Conservation (phyloP, 2,329 filamentous ascomycete species). For the Epicoccum nigrum region DNA sequence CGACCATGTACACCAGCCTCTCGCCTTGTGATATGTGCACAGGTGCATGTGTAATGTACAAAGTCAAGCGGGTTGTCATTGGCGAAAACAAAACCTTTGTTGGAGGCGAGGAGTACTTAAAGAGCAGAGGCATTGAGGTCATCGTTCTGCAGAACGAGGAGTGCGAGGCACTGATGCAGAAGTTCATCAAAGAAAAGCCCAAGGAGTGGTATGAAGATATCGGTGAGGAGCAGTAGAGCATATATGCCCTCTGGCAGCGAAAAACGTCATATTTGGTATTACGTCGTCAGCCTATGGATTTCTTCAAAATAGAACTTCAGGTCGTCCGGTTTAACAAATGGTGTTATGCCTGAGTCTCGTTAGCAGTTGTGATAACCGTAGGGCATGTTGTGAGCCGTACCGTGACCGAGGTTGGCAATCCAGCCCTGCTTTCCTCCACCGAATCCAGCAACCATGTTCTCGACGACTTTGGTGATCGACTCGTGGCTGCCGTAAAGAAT, state of each 20-base stretch:
- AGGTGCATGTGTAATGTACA: conserved; percentile 77
- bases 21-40: conserved; percentile 85
- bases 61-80: conserved; percentile 74
- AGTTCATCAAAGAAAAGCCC: conserved; percentile 74
- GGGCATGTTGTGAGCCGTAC: conserved; percentile 56
- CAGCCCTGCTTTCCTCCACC: conserved; percentile 83
- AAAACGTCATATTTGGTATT: conserved; percentile 3
- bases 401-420: conserved; percentile 97
- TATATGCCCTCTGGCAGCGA: not conserved
- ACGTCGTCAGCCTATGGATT: conserved; percentile 63
- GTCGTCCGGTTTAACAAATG: conserved; percentile 91
- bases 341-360: conserved; percentile 75
- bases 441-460: conserved; percentile 88
- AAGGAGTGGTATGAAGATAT: conserved; percentile 67
- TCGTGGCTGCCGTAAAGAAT: conserved; percentile 84
- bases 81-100: conserved; percentile 77
- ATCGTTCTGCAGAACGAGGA: conserved; percentile 70
- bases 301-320: conserved; percentile 94
- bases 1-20: conserved; percentile 84
- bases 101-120: conserved; percentile 74
- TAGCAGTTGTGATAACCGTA: conserved; percentile 14
- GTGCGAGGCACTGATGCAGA: conserved; percentile 72
- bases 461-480: conserved; percentile 80
- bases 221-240: conserved; percentile 32
- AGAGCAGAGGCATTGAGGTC: conserved; percentile 72